Evolutionary conservation across 2,329 filamentous ascomycete genomes (phyloP), one percentile per base, ranked within the genome.

Genomic region (Emergomyces africanus): DNA sequence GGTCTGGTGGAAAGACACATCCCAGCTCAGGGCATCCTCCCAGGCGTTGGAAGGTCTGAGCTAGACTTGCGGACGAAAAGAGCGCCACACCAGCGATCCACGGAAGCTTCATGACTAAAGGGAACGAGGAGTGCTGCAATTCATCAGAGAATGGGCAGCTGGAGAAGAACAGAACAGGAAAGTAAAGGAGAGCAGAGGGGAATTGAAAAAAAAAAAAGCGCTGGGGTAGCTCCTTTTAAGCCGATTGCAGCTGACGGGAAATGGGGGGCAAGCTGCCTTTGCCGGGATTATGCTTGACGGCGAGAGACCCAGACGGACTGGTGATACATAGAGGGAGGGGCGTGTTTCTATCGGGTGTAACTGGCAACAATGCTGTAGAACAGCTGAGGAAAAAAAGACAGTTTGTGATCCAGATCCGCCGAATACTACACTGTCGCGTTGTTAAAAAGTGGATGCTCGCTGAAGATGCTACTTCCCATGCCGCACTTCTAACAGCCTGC

Each of bases 1-100:
- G 79, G 64, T 83, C 81, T 23, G 81, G 81, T 54, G 81, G 81
- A 59, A 83, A 78, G 59, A 83, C 74, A 62, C 79, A 81, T 67
- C 81, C 81, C 58, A 83, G 70, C 4, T 75, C 77, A 37, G 81
- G 81, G 66, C 81, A 83, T 58, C 77, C 74, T 62, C 79, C 80
- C 33, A 83, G 71, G 59, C 81, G 74, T 66, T 79, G 79, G 67
- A 78, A 82, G n/a, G 78, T 79, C 69, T 82, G 79, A 41, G 79
- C 79, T 59, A 69, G 62, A 54, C 64, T 61, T 39, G 65, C 62
- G 41, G 65, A 65, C 48, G 65, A 60, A 54, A 71, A 64, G 33
- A 69, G 62, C n/a, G 67, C 65, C 42, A 64, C 54, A 14, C 62
- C 59, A 15, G 63, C 61, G 51, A 70, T 54, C 37, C 63, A 64